These are phyloP conservation scores for Teunomyces pallodes DNA, from an alignment of 805 yeast genomes.

Conservation along the genomic window DNA sequence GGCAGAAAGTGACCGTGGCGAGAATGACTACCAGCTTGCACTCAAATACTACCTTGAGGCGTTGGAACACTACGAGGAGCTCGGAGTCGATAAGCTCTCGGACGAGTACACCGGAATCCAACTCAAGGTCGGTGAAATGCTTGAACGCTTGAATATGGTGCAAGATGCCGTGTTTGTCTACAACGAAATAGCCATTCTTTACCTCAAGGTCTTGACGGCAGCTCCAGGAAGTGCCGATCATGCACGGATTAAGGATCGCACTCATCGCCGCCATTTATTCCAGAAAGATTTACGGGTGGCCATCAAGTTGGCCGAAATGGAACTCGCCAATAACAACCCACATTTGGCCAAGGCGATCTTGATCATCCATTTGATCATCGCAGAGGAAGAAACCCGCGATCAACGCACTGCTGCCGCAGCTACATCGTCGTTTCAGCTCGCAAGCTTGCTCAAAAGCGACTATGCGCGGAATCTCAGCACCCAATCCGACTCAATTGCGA, in stretches of 20 bases:
- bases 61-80: conserved; percentile 55
- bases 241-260: conserved; percentile 18
- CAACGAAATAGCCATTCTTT: conserved; percentile 60
- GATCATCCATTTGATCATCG: conserved; percentile 60
- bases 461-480: too few relatives aligned
- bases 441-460: neutral
- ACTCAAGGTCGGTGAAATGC: conserved; percentile 83
- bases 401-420: conserved; percentile 25
- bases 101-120: conserved; percentile 92
- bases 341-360: conserved; percentile 54
- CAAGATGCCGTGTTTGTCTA: conserved; percentile 68
- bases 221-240: conserved; percentile 17
- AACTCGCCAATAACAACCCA: conserved; percentile 42
- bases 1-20: conserved; percentile 75
- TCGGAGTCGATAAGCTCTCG: conserved; percentile 53
- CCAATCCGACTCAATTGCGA: too few relatives aligned
- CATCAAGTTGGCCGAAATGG: conserved; percentile 62
- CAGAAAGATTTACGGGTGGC: conserved; percentile 71
- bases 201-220: conserved; percentile 50
- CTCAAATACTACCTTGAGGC: conserved; percentile 73
- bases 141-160: conserved; percentile 60
- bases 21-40: conserved; percentile 64
- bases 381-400: conserved; percentile 60
- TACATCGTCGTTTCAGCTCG: neutral
- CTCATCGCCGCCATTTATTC: conserved; percentile 54